Conservation (phyloP, 1,139 yeast species). For the Taphrina wiesneri region DNA sequence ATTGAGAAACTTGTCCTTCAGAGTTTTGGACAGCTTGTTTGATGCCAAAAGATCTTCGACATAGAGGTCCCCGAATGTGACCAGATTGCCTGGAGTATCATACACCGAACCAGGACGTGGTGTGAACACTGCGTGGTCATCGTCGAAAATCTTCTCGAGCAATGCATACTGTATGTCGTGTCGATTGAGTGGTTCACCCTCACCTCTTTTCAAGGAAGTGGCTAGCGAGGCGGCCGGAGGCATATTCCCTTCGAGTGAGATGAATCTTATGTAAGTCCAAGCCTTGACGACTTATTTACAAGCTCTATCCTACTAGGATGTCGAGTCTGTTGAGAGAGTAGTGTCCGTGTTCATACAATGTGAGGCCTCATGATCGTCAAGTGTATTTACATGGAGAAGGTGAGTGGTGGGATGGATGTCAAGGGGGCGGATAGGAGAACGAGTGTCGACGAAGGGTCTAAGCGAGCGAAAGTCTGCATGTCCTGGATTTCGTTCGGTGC, state of each 20-base stretch:
- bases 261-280: neutral
- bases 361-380: neutral
- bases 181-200: slow-evolving; percentile 91
- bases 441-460: neutral
- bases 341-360: neutral
- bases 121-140: slow-evolving; percentile 66
- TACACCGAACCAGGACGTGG: slow-evolving; percentile 52
- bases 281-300: neutral
- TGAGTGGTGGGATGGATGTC: neutral
- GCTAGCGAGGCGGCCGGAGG: slow-evolving; percentile 29
- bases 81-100: slow-evolving; percentile 48
- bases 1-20: slow-evolving; percentile 74
- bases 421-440: neutral
- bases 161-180: slow-evolving; percentile 85
- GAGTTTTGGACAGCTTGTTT: slow-evolving; percentile 75
- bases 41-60: slow-evolving; percentile 80
- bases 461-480: neutral
- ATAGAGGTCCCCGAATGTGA: slow-evolving; percentile 84
- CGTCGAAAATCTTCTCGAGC: slow-evolving; percentile 62
- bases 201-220: slow-evolving; percentile 66
- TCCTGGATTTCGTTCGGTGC: neutral
- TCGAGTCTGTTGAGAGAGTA: neutral
- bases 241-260: neutral
- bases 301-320: neutral
- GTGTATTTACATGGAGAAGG: neutral